Evolutionary conservation across 2,329 filamentous ascomycete genomes (phyloP).

Genomic region (Sarocladium oryzae): DNA sequence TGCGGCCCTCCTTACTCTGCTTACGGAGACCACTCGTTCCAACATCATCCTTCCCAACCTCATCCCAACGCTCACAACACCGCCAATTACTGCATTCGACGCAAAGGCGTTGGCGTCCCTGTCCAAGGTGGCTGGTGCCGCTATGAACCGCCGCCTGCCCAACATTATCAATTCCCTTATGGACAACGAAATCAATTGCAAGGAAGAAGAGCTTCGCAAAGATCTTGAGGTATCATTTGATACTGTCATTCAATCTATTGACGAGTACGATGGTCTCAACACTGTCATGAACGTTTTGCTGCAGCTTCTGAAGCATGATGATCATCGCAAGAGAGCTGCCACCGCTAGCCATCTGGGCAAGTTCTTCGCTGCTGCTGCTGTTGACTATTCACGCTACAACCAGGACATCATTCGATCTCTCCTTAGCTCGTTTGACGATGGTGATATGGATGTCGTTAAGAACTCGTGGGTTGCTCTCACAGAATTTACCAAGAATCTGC

Average conservation of each 20-base stretch:
- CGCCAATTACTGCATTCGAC: slow-evolving; percentile 91
- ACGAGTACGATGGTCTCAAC: slow-evolving; percentile 93
- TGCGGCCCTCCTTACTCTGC: slow-evolving; percentile 83
- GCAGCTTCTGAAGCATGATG: slow-evolving; percentile 81
- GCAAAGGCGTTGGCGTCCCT: slow-evolving; percentile 88
- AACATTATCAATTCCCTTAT: slow-evolving; percentile 89
- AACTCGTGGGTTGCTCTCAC: slow-evolving; percentile 81
- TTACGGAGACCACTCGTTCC: slow-evolving; percentile 87
- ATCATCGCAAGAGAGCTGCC: slow-evolving; percentile 74
- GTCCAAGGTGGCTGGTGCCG: slow-evolving; percentile 80
- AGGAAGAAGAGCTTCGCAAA: slow-evolving; percentile 63
- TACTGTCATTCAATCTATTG: slow-evolving; percentile 83
- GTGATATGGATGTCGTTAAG: slow-evolving; percentile 78
- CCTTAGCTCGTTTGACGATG: slow-evolving; percentile 86
- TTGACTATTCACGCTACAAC: slow-evolving; percentile 94
- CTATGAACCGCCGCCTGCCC: slow-evolving; percentile 86
- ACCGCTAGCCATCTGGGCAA: slow-evolving; percentile 74
- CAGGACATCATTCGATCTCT: slow-evolving; percentile 89
- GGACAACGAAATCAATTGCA: slow-evolving; percentile 78
- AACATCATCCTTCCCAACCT: slow-evolving; percentile 97
- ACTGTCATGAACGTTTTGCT: slow-evolving; percentile 93
- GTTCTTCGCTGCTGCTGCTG: slow-evolving; percentile 73
- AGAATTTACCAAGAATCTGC: slow-evolving; percentile 80
- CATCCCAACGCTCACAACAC: slow-evolving; percentile 83
- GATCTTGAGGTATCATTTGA: slow-evolving; percentile 82